Evolutionary conservation across 768 basidiomycete genomes (phyloP).

Genomic region (Trametes coccinea): DNA sequence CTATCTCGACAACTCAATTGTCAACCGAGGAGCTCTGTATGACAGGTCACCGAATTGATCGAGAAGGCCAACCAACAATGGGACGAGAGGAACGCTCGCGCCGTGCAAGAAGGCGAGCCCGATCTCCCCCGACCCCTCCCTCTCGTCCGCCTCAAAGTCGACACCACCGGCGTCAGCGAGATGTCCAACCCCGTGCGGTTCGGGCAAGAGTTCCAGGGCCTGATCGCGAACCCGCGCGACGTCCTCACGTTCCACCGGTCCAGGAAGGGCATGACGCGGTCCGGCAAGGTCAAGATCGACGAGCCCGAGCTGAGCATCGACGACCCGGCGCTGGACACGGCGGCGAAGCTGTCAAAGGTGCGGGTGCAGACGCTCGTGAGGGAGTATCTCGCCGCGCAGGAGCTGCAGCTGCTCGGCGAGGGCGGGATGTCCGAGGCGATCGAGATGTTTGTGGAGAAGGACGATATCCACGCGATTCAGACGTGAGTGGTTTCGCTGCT

Average conservation of each 20-base stretch:
- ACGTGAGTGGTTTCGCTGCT: slow-evolving; percentile 52
- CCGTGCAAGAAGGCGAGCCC: slow-evolving; percentile 61
- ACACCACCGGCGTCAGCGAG: slow-evolving; percentile 86
- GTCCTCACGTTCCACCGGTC: slow-evolving; percentile 87
- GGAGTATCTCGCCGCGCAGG: slow-evolving; percentile 91
- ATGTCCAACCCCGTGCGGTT: slow-evolving; percentile 97
- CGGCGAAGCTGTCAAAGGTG: slow-evolving; percentile 79
- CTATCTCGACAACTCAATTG: background rate
- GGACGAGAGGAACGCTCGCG: slow-evolving; percentile 70
- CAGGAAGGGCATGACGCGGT: slow-evolving; percentile 56
- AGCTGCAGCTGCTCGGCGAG: slow-evolving; percentile 88
- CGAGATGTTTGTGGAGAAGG: slow-evolving; percentile 95
- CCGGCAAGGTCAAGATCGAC: slow-evolving; percentile 66
- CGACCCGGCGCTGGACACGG: slow-evolving; percentile 61
- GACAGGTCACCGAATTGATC: slow-evolving; percentile 79
- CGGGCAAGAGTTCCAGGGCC: slow-evolving; percentile 91
- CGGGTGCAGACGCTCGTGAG: slow-evolving; percentile 87
- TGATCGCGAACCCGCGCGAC: slow-evolving; percentile 92
- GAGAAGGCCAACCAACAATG: slow-evolving; percentile 74
- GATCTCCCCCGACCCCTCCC: slow-evolving; percentile 76
- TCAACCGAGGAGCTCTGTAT: too few species aligned
- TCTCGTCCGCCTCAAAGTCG: slow-evolving; percentile 85
- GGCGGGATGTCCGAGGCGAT: slow-evolving; percentile 93
- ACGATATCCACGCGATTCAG: slow-evolving; percentile 90
- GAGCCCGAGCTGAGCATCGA: slow-evolving; percentile 82